These are phyloP conservation scores for Cornus suecica DNA, from an alignment of 148 eudicot genomes.

Conservation along the genomic window DNA sequence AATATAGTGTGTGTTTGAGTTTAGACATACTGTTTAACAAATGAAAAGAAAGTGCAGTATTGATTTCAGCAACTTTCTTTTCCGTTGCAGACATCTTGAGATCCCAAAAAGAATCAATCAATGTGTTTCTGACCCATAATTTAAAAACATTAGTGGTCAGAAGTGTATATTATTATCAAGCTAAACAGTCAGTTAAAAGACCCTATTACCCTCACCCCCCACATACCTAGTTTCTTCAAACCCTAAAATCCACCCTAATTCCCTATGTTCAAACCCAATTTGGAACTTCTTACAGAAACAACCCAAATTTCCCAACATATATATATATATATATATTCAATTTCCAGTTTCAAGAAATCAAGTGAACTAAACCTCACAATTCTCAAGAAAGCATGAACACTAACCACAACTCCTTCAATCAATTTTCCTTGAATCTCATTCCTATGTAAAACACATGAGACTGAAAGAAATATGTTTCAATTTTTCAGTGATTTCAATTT, in stretches of 20 bases:
- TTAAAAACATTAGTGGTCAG: conserved; percentile 19
- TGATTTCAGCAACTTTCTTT: conserved; percentile 19
- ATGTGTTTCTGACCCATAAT: conserved; percentile 23
- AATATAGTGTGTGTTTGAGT: background rate
- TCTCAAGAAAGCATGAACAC: background rate
- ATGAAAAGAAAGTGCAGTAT: conserved; percentile 13
- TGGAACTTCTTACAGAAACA: background rate
- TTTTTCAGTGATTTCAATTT: background rate
- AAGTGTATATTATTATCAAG: background rate
- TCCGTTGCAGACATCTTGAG: conserved; percentile 23
- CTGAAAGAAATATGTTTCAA: background rate
- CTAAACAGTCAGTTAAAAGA: conserved; percentile 12
- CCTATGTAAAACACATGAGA: background rate
- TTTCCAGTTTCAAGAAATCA: background rate
- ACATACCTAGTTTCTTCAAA: background rate
- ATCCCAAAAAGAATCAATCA: conserved; percentile 14
- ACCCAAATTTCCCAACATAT: background rate
- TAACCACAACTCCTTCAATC: background rate
- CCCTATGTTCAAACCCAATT: background rate
- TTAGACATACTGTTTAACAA: background rate
- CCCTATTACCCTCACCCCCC: conserved; percentile 17
- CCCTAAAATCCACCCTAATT: background rate
- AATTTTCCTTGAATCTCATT: background rate
- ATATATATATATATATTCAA: too few species aligned
- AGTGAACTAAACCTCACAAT: background rate